Percentiles rank a stretch among this genome's conserved stretches.
These are phyloP conservation scores for Rosa multiflora DNA, from an alignment of 306 rosid genomes.

Conservation along the genomic window DNA sequence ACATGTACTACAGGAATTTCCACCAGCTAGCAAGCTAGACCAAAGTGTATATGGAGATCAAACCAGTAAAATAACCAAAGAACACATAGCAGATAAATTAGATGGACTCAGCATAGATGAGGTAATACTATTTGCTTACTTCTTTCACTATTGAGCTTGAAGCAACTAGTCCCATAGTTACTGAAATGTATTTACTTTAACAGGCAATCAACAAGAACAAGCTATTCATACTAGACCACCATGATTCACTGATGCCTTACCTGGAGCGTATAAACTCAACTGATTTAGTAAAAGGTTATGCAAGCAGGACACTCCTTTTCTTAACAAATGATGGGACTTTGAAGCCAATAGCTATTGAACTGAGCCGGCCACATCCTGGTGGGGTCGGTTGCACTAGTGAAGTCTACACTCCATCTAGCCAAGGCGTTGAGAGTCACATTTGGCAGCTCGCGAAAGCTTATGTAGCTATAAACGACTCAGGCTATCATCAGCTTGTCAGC, in stretches of 20 bases:
- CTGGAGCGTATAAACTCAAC: conserved; percentile 52
- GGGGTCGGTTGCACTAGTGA: conserved; percentile 62
- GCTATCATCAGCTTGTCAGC: conserved; percentile 72
- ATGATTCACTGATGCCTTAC: conserved; percentile 68
- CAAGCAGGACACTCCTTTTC: conserved; percentile 68
- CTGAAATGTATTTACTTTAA: conserved; percentile 21
- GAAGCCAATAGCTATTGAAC: conserved; percentile 73
- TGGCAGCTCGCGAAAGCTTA: conserved; percentile 91
- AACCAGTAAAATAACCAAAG: conserved; percentile 51
- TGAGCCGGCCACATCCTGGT: conserved; percentile 65
- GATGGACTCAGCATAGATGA: conserved; percentile 60
- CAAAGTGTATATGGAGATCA: conserved; percentile 58
- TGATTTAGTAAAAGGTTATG: conserved; percentile 56
- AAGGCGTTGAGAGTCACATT: conserved; percentile 50
- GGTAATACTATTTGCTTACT: conserved; percentile 35
- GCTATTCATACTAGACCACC: conserved; percentile 71
- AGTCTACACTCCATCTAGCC: conserved; percentile 51
- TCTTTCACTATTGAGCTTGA: conserved; percentile 5
- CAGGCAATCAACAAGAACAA: conserved; percentile 58
- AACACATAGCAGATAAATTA: conserved; percentile 46
- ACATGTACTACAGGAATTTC: conserved; percentile 57
- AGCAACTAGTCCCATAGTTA: conserved; percentile 4
- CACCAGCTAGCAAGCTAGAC: conserved; percentile 71
- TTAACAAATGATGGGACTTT: conserved; percentile 66
- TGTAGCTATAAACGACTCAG: conserved; percentile 64